phyloP scores from a whole-genome alignment of 768 basidiomycete genomes.

The Coprinopsis sp. region DNA sequence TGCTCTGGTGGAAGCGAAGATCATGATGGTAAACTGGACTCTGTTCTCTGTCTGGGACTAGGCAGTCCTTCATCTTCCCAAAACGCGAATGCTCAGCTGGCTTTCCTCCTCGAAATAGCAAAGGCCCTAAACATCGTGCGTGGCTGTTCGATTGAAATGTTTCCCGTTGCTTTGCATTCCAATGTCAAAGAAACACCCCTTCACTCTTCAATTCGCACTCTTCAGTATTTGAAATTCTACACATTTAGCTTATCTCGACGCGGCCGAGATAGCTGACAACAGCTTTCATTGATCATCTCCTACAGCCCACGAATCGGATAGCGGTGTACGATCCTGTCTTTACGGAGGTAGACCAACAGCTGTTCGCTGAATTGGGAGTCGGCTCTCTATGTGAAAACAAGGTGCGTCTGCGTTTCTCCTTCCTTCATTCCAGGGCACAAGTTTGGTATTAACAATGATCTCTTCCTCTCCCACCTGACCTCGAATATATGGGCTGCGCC shows the following conservation, averaged over 20 bases:
- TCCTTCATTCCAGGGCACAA: slow-evolving; percentile 3
- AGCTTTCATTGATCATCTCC: slow-evolving; percentile 6
- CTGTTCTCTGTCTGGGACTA: slow-evolving; percentile 65
- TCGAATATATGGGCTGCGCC: no score
- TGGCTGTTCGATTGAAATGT: no score
- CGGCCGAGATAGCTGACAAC: no score
- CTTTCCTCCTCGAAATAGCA: slow-evolving; percentile 55
- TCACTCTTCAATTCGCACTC: no score
- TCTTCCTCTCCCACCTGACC: no score
- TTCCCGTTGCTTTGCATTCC: no score
- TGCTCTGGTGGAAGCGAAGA: background rate
- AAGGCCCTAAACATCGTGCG: slow-evolving; percentile 56
- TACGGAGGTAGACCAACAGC: slow-evolving; percentile 49
- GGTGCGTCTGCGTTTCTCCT: slow-evolving; percentile 36
- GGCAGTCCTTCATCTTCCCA: slow-evolving; percentile 65
- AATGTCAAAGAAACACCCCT: no score
- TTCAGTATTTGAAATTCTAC: slow-evolving; percentile 5
- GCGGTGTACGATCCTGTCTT: slow-evolving; percentile 74
- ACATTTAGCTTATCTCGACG: no score
- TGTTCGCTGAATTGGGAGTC: slow-evolving; percentile 44
- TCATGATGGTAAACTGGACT: no score
- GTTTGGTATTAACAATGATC: no score
- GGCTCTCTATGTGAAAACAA: slow-evolving; percentile 38
- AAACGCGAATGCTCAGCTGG: slow-evolving; percentile 65
- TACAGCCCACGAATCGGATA: slow-evolving; percentile 44